Base-by-base conservation (phyloP, 208 protist species). In the Trypanosoma avium region DNA sequence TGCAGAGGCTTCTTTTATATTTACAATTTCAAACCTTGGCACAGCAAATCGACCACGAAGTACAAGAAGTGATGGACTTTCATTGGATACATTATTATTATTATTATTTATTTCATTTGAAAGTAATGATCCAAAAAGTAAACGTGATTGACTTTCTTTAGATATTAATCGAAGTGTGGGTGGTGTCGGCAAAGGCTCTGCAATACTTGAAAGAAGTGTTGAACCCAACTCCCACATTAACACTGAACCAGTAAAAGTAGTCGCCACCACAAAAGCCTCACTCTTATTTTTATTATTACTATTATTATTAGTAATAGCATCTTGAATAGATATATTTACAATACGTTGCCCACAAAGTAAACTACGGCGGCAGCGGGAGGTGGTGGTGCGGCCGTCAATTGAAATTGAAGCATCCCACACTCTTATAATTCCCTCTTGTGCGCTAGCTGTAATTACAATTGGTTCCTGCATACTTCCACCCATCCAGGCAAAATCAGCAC, bases 291-390 rank as follows among this genome's bases (percentile, higher is more conserved):
- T 29, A 15, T 38, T 46, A 22, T 59, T 43, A 71, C 50, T 10
- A 67, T 56, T 17, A 61, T 69, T 0, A 67, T 65, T n/a, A 63
- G 76, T 27, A 72, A 52, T 12, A 60, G 42, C 50, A 13, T 79
- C 70, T 8, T 75, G 67, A 21, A 92, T 81, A 10, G 70, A 79
- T 24, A 95, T 47, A 61, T 80, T 74, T 7, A 84, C 52, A 49
- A 92, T 90, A 47, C 88, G 82, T 67, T 92, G 85, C 0, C 88
- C 88, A 68, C 85, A 92, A 33, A 88, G 40, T 19, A 95, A 82
- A 36, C 83, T 95, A 42, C 85, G 79, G 8, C 79, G 77, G 68
- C 88, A 92, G 13, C 83, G 84, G 4, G 69, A 68, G 1, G 63
- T 27, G 42, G 33, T 45, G 33, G 56, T 61, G 4, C 29, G 50